Base-by-base conservation (phyloP, 768 basidiomycete species). In the Suillus subalutaceus region DNA sequence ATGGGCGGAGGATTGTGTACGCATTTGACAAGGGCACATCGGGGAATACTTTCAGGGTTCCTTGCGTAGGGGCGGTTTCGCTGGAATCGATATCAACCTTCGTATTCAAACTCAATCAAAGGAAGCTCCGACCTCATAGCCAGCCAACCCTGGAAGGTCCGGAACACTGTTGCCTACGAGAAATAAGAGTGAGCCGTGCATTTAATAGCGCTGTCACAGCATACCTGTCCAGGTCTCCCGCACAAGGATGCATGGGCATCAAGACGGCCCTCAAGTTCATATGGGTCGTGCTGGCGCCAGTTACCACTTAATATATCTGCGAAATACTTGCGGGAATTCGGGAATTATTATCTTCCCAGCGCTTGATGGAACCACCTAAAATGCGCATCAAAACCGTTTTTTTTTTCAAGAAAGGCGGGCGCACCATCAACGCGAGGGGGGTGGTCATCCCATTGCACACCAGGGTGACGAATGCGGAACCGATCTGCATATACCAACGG, bases 141-240 rank as follows among this genome's bases (percentile, higher is more conserved):
- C 16, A 90, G 74, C 91, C 91, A 93, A n/a, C 90, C 91, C 70
- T 92, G 91, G 79, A 89, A 93, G 3, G 88, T 86, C 62, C 85
- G 79, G 72, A 88, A 86, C 8, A 86, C 80, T 64, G 75, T 85
- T 30, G 84, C 81, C 75, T 84, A 30, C 18, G 26, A 62, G 66
- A 70, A 52, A 38, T 41, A 53, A 8, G 23, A 56, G 59, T 37
- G 53, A 35, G 58, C 16, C 44, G 20, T 26, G 38, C 8, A 23
- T 18, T n/a, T 35, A 12, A 26, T 13, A 32, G 6, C 32, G n/a
- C 12, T 10, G 4, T 5, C 23, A 60, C 46, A 9, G 72, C 73
- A 59, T 67, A 82, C 85, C 77, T 86, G 87, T 65, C 79, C 82
- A 6, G 83, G 81, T 18, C 83, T 80, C 48, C 86, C 82, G 75